Base-by-base conservation (phyloP, 2,329 filamentous ascomycete genomes). In the Esteya vermicola region DNA sequence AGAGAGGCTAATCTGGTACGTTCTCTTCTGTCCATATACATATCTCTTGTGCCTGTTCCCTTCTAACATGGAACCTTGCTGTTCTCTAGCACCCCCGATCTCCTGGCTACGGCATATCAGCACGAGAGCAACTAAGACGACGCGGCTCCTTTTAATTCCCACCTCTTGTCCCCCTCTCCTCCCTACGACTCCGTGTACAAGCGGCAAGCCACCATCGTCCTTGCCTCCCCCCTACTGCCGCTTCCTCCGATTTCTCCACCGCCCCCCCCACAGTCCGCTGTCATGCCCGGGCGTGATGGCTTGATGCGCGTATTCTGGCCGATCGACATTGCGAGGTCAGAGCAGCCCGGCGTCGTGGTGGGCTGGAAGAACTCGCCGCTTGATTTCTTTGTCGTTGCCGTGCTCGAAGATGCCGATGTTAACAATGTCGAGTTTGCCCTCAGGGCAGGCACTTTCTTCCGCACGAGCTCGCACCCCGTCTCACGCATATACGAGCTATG, bases 251-350 rank as follows among this genome's bases (percentile, higher is more conserved):
- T n/a, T n/a, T n/a, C n/a, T n/a, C n/a, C n/a, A n/a, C 36, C 39
- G 40, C 40, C 50, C 49, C 52, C 46, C 20, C 27, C 50, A 51
- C 50, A 50, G 51, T 51, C 48, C 45, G 47, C 45, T 50, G 72
- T 68, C 69, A 79, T 79, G 75, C 66, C 73, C 66, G 73, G 75
- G 64, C 69, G 77, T 69, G 75, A 91, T 84, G 88, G 84, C 55
- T 70, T 96, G 67, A 85, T 96, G 79, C 85, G 91, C 68, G 79
- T 98, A 65, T 96, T 98, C 67, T 98, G 91, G 91, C 93, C 91
- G 53, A 82, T 82, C 54, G 88, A 93, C 63, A 77, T 85, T 54
- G 70, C 74, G 40, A 72, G 69, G 58, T 82, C 79, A 41, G 73
- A 76, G 50, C 68, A 74, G 42, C 75, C 85, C 32, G 91, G 89